Conservation (phyloP, 192 early-diverging fungal species). For the Mortierella hygrophila region DNA sequence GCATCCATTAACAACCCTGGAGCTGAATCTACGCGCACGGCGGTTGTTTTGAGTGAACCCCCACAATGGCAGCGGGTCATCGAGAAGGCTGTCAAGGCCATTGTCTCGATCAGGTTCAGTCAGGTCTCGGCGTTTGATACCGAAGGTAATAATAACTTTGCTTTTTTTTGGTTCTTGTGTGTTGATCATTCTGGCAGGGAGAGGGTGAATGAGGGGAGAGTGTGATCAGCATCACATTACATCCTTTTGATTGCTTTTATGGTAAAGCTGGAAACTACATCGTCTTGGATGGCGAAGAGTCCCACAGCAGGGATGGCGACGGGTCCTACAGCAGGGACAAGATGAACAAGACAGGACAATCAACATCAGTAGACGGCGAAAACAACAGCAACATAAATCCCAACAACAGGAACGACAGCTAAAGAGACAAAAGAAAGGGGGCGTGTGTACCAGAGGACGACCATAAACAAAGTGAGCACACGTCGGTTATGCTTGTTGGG, state of each 20-base stretch:
- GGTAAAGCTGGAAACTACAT: neutral
- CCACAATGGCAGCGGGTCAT: slow-evolving; percentile 80
- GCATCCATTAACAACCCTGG: slow-evolving; percentile 7
- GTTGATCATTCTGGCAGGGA: neutral
- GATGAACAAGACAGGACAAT: neutral
- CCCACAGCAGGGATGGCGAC: neutral
- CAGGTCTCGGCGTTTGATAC: slow-evolving; percentile 86
- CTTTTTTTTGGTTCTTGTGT: neutral
- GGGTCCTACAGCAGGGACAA: neutral
- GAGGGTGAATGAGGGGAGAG: neutral
- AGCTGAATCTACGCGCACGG: slow-evolving; percentile 18
- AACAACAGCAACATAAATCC: neutral
- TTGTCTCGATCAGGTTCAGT: slow-evolving; percentile 83
- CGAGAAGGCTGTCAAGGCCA: slow-evolving; percentile 73
- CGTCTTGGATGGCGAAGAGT: neutral
- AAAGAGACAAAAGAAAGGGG: neutral
- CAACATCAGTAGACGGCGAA: neutral
- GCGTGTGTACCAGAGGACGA: neutral
- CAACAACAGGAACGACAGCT: neutral
- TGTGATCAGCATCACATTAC: neutral
- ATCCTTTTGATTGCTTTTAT: neutral
- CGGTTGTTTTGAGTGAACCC: slow-evolving; percentile 55
- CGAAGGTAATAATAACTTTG: slow-evolving; percentile 58
- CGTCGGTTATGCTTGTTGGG: neutral
- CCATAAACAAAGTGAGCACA: neutral